Evolutionary conservation across 2,329 filamentous ascomycete species (phyloP), one percentile per base, ranked within the genome.

Genomic region (Stagonosporopsis vannaccii): DNA sequence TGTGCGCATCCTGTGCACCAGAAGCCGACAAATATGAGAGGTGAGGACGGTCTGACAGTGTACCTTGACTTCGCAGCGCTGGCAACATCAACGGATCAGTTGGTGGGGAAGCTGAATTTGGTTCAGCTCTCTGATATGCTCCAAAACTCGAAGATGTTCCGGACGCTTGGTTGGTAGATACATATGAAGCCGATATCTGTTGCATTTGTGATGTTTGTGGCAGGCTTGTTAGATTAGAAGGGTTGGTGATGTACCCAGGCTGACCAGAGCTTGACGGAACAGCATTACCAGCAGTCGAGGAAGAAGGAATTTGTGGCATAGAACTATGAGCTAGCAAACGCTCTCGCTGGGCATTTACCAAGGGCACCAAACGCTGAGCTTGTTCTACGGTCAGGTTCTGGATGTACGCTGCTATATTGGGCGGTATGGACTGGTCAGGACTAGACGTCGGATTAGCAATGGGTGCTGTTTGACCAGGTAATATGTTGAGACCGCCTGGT

Each of bases 351-450:
- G 44, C 12, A 22, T 49, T 55, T 11, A 66, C 8, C 2, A 58
- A 15, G 8, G 60, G 45, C 17, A 61, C 30, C 9, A 66, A 37
- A 17, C 28, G 30, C 15, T 45, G 32, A 17, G 59, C 46, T 42
- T 62, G 60, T 19, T 52, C 56, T 12, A 26, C 22, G 15, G 23
- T 58, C 12, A 62, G 32, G 17, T 48, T 59, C 22, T 44, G 59
- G 32, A 68, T 55, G 41, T 58, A 66, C 12, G 44, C 44, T 20
- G 39, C 37, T 15, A 66, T 40, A 17, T 36, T 40, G 8, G 51
- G 20, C 42, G 45, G 48, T 11, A 37, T 51, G 23, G 33, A n/a
- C 33, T 13, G 40, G 9, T 33, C 25, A 15, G 11, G n/a, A 43
- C 25, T n/a, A 43, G 23, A 30, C n/a, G 7, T 1, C 19, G 25